A percentile compares a stretch with the other conserved stretches of the same genome.
These are phyloP conservation scores for Actinomucor elegans DNA, from an alignment of 371 early-diverging fungal species.

Conservation along the genomic window DNA sequence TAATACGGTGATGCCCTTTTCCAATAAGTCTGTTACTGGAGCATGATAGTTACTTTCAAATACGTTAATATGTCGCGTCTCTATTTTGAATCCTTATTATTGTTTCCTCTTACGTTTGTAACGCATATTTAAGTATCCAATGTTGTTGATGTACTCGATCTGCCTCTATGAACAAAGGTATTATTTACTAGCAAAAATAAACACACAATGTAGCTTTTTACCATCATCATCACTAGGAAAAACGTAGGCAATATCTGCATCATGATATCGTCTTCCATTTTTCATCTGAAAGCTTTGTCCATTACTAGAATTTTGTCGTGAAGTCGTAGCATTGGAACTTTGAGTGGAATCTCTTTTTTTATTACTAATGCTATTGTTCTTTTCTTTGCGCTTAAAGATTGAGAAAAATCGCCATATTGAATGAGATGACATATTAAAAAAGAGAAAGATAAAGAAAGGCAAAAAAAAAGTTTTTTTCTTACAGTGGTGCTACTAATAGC, in stretches of 20 bases:
- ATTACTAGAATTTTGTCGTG: background rate
- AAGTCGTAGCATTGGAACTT: background rate
- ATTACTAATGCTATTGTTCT: too few relatives aligned
- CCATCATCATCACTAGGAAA: conserved; percentile 49
- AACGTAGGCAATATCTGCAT: conserved; percentile 39
- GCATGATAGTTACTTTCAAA: conserved; percentile 10
- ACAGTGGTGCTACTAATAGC: too few relatives aligned
- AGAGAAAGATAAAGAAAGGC: too few relatives aligned
- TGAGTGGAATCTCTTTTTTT: too few relatives aligned
- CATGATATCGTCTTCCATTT: background rate
- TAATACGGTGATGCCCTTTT: conserved; percentile 14
- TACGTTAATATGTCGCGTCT: background rate
- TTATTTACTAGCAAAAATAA: background rate
- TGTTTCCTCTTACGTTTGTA: background rate
- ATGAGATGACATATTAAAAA: too few relatives aligned
- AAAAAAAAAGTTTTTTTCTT: too few relatives aligned
- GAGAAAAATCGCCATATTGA: too few relatives aligned
- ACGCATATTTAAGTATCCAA: conserved; percentile 3
- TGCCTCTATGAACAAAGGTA: background rate
- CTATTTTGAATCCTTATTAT: background rate
- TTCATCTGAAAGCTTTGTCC: background rate
- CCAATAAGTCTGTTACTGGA: conserved; percentile 4
- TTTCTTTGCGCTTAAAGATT: too few relatives aligned
- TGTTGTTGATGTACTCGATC: conserved; percentile 18
- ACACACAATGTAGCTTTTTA: background rate